Evolutionary conservation across 352 stramenopile genomes (phyloP), one percentile per base, ranked within the genome.

Genomic region (Thraustotheca clavata): DNA sequence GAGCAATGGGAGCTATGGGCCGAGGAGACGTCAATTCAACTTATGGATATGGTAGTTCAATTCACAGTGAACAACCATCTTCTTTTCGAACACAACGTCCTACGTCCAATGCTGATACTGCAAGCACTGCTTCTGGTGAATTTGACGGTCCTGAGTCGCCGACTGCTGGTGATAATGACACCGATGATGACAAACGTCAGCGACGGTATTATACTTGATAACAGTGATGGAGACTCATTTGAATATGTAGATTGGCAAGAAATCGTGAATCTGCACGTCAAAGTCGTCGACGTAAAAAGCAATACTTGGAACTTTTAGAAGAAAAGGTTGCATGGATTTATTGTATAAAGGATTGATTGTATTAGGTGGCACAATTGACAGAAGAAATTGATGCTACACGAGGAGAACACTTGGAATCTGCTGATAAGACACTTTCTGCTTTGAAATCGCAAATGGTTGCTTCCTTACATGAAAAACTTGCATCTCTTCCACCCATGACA

Each of bases 211-310:
- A 59, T 31, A n/a, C 11, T 9, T 31, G 18, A 16, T 18, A n/a
- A 12, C 8, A 18, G 4, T 18, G 16, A 26, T 46, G n/a, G 3
- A n/a, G 52, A 11, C 31, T 36, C 36, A 20, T 12, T 3, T n/a
- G 7, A 27, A 7, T 20, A n/a, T 55, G 22, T 54, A 83, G 80
- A 48, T 68, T 94, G 16, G 85, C 84, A 39, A 76, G 86, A 48
- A 95, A 95, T 70, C 80, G 86, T n/a, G 86, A 95, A 71, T 95
- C 86, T 3, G 86, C 86, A 5, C 82, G 86, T 34, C 86, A 95
- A 69, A 95, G 86, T 65, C 86, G 86, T 16, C 83, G 86, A 47
- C 83, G 86, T 33, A 95, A 95, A 77, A 95, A 95, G 54, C 86
- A 95, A 68, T 95, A 95, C 49, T 54, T 95, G 32, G 86, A 95